Base-by-base conservation (phyloP, 2,329 filamentous ascomycete species). In the Colletotrichum limetticola region DNA sequence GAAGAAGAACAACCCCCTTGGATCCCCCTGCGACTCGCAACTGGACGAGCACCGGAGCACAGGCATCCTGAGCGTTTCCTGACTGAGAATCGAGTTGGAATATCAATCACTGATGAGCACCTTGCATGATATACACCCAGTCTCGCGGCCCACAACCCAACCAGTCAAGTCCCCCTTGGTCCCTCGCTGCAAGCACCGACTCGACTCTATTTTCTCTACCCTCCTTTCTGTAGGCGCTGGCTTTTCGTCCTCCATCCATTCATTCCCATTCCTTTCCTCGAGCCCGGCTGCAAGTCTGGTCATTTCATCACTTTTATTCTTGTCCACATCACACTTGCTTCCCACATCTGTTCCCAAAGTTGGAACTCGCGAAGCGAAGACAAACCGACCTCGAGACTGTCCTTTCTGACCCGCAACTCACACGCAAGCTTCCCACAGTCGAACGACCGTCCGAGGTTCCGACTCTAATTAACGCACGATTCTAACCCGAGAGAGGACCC, bases 181-280 rank as follows among this genome's bases (percentile, higher is more conserved):
- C 61, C 67, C 67, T 66, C 71, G 66, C 56, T 72, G 52, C 49
- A 55, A 64, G 65, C 69, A 63, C 53, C 66, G 49, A 71, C 32
- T 66, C 53, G 57, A 68, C 57, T 74, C 71, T 74, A 66, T 68
- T 72, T 74, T 60, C 68, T 74, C 71, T 72, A 72, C 63, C 71
- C 68, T 74, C 70, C 72, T 69, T 71, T 72, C 74, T 64, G 74
- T 78, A 78, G 77, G 76, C 77, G 77, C 77, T 77, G 77, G 77
- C 74, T 75, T 75, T 72, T 77, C 74, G 74, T 77, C 75, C 68
- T 76, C 61, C 74, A 74, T 77, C 77, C 77, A 79, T 76, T 77
- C 75, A 75, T 76, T 76, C 75, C 63, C 68, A 63, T 62, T 68
- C 69, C 59, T 60, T 75, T 62, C 64, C 60, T 59, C 65, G 63